phyloP scores from a whole-genome alignment of 306 rosid species.

The Citrullus mucosospermus region DNA sequence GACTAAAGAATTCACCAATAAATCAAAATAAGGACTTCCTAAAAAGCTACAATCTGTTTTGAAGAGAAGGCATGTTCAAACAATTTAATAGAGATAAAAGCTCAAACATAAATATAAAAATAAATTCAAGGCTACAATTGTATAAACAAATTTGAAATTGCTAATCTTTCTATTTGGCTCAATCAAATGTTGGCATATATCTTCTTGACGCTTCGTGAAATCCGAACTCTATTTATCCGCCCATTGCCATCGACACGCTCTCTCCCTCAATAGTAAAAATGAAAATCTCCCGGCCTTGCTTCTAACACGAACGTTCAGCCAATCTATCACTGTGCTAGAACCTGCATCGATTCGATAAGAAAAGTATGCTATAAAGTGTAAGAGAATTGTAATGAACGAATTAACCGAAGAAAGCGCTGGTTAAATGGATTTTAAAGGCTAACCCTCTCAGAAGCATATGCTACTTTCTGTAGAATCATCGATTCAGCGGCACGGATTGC shows the following conservation, averaged over 20 bases:
- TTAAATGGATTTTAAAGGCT: not conserved
- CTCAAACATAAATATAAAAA: constrained; percentile 1
- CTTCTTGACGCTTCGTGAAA: not conserved
- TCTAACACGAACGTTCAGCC: not conserved
- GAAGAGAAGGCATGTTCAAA: constrained; percentile 4
- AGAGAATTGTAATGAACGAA: constrained; percentile 25
- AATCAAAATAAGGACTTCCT: not conserved
- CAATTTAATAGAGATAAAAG: not conserved
- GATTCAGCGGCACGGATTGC: constrained; percentile 73
- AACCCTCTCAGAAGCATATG: constrained; percentile 78
- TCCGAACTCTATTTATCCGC: not conserved
- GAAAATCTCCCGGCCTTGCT: not conserved
- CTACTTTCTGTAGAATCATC: constrained; percentile 91
- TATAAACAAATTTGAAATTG: not conserved
- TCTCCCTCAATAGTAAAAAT: constrained; percentile 4
- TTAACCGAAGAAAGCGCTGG: constrained; percentile 23
- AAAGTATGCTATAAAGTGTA: constrained; percentile 19
- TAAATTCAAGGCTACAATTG: constrained; percentile 8
- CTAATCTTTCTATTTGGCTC: constrained; percentile 8
- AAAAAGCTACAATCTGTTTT: not conserved
- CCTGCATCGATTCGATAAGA: not conserved
- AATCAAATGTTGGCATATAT: not conserved
- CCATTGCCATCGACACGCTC: not conserved
- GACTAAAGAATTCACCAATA: constrained; percentile 6
- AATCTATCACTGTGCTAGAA: constrained; percentile 9